Base-by-base conservation (phyloP, 371 early-diverging fungal species). In the Mortierella sp. region DNA sequence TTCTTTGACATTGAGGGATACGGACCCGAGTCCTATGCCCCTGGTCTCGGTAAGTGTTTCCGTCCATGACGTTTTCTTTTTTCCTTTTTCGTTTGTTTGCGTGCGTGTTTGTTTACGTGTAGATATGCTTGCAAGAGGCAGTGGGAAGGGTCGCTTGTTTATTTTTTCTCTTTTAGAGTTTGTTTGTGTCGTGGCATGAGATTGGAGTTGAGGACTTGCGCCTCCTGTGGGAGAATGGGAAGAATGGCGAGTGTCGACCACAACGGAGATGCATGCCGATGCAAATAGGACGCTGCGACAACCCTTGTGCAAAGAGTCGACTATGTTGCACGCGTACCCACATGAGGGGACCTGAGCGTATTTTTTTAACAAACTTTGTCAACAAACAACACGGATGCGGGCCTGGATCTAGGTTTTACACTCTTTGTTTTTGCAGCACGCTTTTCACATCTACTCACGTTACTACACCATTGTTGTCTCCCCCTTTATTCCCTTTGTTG, bases 1-100 rank as follows among this genome's bases (percentile, higher is more conserved):
- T 80, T 90, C 37, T 94, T 89, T 79, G 92, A 93, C 53, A 91
- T 94, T 66, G 76, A 83, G 58, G 89, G 87, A 8, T 91, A 91
- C 64, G 88, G 89, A 19, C 76, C 74, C 5, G 88, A 87, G 31
- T 81, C 87, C 16, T 91, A 85, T 79, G 88, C 87, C 22, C 86
- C 88, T 34, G 86, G 88, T 43, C 79, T 92, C 13, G 89, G 92
- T 91, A 84, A 74, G 88, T 61, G 41, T 45, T 47, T 67, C 43
- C 43, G 16, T 16, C 73, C 43, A 24, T 2, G 44, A 4, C 37
- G 13, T 64, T 37, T 64, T 48, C n/a, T 58, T 45, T 24, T 22
- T 24, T 47, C 8, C 53, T 69, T 40, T 31, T 50, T 39, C 22
- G 40, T 37, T 45, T 29, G 9, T 22, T 24, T 34, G 41, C 29